Evolutionary conservation across 371 early-diverging fungal genomes (phyloP).

Genomic region (Rhizopus microsporus): DNA sequence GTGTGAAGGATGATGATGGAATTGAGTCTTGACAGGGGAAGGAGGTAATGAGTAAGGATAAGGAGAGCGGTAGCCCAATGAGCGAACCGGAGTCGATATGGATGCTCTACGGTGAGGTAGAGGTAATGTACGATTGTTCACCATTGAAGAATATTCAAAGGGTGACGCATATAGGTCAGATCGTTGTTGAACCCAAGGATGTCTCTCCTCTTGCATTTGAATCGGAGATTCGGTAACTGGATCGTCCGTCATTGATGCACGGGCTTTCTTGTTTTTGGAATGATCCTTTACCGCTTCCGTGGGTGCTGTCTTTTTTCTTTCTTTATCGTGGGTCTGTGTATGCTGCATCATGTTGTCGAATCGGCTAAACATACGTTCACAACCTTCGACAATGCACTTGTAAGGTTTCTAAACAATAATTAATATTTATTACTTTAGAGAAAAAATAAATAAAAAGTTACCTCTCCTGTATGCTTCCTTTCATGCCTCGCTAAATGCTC

Average conservation of each 20-base stretch:
- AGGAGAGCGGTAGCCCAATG: not conserved
- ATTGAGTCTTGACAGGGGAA: constrained; percentile 1
- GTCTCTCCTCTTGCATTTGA: constrained; percentile 1
- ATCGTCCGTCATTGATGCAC: not conserved
- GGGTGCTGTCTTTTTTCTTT: constrained; percentile 5
- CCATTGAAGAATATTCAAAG: constrained; percentile 13
- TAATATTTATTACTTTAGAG: not conserved
- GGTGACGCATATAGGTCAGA: constrained; percentile 12
- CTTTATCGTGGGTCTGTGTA: constrained; percentile 32
- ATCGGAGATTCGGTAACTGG: constrained; percentile 12
- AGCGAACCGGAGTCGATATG: not conserved
- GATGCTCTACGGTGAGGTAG: constrained; percentile 6
- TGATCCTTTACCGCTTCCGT: constrained; percentile 6
- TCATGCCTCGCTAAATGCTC: constrained; percentile 56
- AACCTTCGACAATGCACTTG: constrained; percentile 21
- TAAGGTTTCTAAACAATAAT: constrained; percentile 26
- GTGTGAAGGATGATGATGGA: not conserved
- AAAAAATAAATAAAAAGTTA: constrained; percentile 12
- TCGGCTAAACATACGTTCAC: constrained; percentile 29
- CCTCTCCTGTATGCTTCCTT: constrained; percentile 65
- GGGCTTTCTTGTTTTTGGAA: not conserved
- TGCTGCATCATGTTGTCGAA: constrained; percentile 38
- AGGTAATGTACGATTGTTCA: constrained; percentile 15
- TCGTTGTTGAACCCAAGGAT: constrained; percentile 3
- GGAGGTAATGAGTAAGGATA: not conserved